A percentile compares a stretch with the other conserved stretches of the same genome.
Conservation (phyloP, 2,329 filamentous ascomycete genomes). For the Corniculantispora saksenae region DNA sequence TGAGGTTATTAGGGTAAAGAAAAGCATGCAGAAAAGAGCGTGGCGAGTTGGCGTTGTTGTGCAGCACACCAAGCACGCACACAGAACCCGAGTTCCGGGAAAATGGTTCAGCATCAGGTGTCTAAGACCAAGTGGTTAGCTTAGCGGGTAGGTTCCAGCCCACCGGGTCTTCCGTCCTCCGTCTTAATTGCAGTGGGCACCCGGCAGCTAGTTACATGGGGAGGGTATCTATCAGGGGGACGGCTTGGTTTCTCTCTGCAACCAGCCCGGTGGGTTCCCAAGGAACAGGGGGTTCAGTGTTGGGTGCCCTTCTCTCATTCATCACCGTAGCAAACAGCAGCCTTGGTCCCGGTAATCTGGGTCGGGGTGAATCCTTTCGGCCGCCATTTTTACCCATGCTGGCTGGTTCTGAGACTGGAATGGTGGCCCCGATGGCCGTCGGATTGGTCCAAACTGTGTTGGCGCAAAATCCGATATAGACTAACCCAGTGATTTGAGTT, state of each 20-base stretch:
- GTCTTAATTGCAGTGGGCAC: conserved; percentile 1
- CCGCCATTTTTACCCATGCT: background rate
- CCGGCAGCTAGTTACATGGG: background rate
- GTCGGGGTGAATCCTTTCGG: background rate
- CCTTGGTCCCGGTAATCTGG: conserved; percentile 18
- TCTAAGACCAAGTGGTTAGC: conserved; percentile 7
- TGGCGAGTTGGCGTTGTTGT: background rate
- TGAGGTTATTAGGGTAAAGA: background rate
- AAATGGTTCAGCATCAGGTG: conserved; percentile 17
- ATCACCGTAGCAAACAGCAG: background rate
- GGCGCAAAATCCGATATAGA: background rate
- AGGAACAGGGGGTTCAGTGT: background rate
- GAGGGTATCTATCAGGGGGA: background rate
- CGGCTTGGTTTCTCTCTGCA: background rate
- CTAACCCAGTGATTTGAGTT: background rate
- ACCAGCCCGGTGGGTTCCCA: conserved; percentile 1
- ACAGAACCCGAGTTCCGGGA: conserved; percentile 11
- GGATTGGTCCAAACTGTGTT: background rate
- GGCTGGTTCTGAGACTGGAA: background rate
- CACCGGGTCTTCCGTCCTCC: conserved; percentile 12
- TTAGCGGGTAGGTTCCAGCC: conserved; percentile 13
- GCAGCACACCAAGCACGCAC: background rate
- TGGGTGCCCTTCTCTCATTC: background rate
- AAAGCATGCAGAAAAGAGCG: background rate
- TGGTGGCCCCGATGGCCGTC: background rate